Evolutionary conservation across 768 basidiomycete species (phyloP), one percentile per base, ranked within the genome.

Genomic region (Tremella fuciformis): DNA sequence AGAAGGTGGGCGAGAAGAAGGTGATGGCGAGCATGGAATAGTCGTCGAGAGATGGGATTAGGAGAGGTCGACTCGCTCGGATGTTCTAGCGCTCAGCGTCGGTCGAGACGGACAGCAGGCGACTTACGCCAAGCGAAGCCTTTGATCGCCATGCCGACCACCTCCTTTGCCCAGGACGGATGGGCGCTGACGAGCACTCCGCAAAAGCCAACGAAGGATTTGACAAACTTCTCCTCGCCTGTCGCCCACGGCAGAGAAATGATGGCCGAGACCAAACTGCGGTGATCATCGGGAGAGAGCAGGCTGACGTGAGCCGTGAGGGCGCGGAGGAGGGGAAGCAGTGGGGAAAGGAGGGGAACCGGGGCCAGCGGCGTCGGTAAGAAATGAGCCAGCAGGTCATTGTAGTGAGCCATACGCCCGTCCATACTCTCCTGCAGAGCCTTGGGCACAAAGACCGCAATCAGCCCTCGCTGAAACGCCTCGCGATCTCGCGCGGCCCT

Each of bases 271-370:
- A 97, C 86, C 26, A 99, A 84, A 0, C 84, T 73, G 15, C 85
- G 80, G 73, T 98, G 93, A 8, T 83, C 81, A 50, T 85, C 85
- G 66, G 91, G 92, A 18, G 71, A 64, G 29, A 99, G 81, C 41
- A 89, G 84, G 22, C 91, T 93, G 55, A 97, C 90, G 59, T 91
- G 89, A 70, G 97, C 90, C 0, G 90, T 88, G 24, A 99, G 82
- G 0, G 91, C 89, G 26, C 85, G 81, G 26, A 99, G 82, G 84
- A 53, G 81, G 68, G 51, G 80, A 68, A 37, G 82, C 74, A 70
- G 65, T 29, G 73, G 61, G 21, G 34, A 78, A 60, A 29, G 76
- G 18, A 81, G 80, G 1, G 81, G 80, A 64, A 84, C 49, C 0
- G 76, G 70, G 2, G 42, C 53, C 84, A 76, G 65, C 21, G 60